Evolutionary conservation across 2,329 filamentous ascomycete species (phyloP), one percentile per base, ranked within the genome.

Genomic region (Byssochlamys sp.): DNA sequence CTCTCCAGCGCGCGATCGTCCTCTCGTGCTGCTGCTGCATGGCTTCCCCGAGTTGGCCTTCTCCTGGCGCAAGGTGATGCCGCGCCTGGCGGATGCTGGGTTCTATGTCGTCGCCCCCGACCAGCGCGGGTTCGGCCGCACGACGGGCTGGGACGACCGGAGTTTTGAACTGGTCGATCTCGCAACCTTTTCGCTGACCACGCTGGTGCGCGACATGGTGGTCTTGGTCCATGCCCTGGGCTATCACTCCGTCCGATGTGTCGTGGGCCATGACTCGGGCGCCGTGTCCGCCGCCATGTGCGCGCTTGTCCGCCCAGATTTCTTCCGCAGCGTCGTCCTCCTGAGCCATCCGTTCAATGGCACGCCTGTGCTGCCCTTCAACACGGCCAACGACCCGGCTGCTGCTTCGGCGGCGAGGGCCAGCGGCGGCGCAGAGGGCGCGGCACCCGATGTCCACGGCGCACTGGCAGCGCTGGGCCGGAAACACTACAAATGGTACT

Each of bases 401-500:
- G 29, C 27, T 4, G 55, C 54, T 26, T 55, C 52, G 5, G 55
- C 31, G 26, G 53, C 39, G 6, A 55, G 33, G 10, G 59, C 53
- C 52, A 55, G 55, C 25, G 54, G 57, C 14, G 59, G 60, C 27
- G 62, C 60, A 55, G 58, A 55, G 1, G 57, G 61, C 24, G 60
- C 61, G 14, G 63, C 63, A n/a, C 63, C 65, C 25, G 77, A 84
- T 57, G 78, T 87, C n/a, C 81, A 84, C 58, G 71, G 73, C 24
- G 80, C 80, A 2, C 77, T 88, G 1, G 79, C 79, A 0, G 72
- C 74, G 48, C 75, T 85, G 1, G 68, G 76, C 1, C 77, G 80
- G n/a, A 88, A 88, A 67, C 85, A 88, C 67, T 89, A 88, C 75
- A 86, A 86, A 69, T 85, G 80, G 80, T 87, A 76, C 61, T 76